phyloP scores from a whole-genome alignment of 768 basidiomycete species.

The Sporobolomyces roseus region DNA sequence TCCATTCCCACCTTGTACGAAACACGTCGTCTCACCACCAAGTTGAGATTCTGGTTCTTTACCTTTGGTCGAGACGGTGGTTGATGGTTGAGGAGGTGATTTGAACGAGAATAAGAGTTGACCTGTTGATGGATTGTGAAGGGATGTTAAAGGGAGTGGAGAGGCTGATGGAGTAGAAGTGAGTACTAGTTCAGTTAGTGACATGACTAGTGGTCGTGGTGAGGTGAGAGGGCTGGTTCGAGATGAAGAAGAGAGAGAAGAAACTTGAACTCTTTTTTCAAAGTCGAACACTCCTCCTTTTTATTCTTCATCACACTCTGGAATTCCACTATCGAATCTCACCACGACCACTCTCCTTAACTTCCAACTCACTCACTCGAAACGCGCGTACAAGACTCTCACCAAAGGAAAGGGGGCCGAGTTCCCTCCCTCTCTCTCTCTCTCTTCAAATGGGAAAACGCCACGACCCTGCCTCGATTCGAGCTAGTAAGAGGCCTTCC shows the following conservation, averaged over 20 bases:
- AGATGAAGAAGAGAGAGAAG: neutral
- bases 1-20: conserved; percentile 64
- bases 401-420: too few relatives aligned
- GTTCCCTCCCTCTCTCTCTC: too few relatives aligned
- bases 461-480: too few relatives aligned
- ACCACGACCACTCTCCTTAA: too few relatives aligned
- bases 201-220: neutral
- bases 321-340: too few relatives aligned
- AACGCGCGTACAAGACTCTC: too few relatives aligned
- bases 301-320: too few relatives aligned
- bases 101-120: conserved; percentile 39
- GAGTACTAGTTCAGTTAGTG: conserved; percentile 38
- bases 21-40: conserved; percentile 52
- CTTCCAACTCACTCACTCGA: neutral
- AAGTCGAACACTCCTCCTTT: too few relatives aligned
- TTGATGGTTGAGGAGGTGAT: conserved; percentile 13
- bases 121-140: conserved; percentile 39
- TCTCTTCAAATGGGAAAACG: too few relatives aligned
- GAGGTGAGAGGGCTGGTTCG: neutral
- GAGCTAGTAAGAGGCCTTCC: too few relatives aligned
- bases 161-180: conserved; percentile 19
- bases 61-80: conserved; percentile 6
- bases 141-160: conserved; percentile 27
- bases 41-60: neutral
- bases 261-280: too few relatives aligned